Evolutionary conservation across 1,139 yeast genomes (phyloP).

Genomic region (Debaryomyces nepalensis): DNA sequence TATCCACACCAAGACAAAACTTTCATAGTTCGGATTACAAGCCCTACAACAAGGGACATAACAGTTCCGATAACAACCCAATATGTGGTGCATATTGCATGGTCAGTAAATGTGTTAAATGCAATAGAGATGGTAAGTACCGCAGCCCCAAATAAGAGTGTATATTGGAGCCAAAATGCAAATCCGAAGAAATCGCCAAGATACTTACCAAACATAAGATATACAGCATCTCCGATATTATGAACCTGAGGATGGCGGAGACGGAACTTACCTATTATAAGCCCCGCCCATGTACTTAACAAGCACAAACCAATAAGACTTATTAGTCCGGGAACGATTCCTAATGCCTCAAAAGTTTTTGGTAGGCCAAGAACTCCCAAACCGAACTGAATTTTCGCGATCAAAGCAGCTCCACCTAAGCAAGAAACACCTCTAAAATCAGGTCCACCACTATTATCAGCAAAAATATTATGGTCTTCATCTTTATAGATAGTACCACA

Average conservation of each 20-base stretch:
- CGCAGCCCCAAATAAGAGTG: constrained; percentile 16
- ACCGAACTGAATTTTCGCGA: constrained; percentile 16
- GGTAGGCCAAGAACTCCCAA: constrained; percentile 20
- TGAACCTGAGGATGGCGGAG: constrained; percentile 18
- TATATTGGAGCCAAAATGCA: constrained; percentile 17
- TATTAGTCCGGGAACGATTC: constrained; percentile 18
- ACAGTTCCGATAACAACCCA: constrained; percentile 17
- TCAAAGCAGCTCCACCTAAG: constrained; percentile 18
- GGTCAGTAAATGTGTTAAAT: constrained; percentile 16
- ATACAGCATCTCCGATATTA: constrained; percentile 17
- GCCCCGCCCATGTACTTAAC: constrained; percentile 19
- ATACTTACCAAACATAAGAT: constrained; percentile 16
- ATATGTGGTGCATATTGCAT: constrained; percentile 15
- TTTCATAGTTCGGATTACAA: constrained; percentile 18
- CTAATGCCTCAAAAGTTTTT: constrained; percentile 16
- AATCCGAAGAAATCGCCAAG: constrained; percentile 15
- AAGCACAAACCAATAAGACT: constrained; percentile 15
- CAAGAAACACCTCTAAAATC: constrained; percentile 19
- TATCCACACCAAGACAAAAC: constrained; percentile 18
- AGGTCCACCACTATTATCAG: constrained; percentile 14
- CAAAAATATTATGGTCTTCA: constrained; percentile 7
- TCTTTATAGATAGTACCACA: not conserved
- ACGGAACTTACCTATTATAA: constrained; percentile 18
- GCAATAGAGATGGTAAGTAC: constrained; percentile 16
- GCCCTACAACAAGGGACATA: constrained; percentile 16